Evolutionary conservation across 2,329 filamentous ascomycete genomes (phyloP).

Genomic region (Helotiales sp.): DNA sequence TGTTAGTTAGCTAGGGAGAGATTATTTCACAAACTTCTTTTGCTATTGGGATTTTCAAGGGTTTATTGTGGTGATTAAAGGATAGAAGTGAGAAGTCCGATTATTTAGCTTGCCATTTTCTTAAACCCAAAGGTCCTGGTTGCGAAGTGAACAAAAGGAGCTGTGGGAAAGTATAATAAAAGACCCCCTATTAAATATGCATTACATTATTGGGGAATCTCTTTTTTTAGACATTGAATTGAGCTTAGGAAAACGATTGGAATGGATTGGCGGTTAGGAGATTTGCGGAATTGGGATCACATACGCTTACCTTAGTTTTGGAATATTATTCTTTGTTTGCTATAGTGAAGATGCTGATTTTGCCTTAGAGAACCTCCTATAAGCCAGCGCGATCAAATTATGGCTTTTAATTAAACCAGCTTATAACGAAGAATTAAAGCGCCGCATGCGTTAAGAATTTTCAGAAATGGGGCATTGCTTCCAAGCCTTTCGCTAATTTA

Average conservation of each 20-base stretch:
- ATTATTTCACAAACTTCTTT: constrained; percentile 2
- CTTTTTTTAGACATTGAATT: neutral
- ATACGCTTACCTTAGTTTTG: neutral
- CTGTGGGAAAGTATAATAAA: neutral
- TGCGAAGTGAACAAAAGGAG: neutral
- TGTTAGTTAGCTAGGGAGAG: neutral
- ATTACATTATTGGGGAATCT: neutral
- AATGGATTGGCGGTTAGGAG: neutral
- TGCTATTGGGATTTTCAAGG: constrained; percentile 1
- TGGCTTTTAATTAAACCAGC: neutral
- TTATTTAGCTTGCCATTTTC: neutral
- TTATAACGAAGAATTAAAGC: neutral
- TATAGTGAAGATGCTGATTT: neutral
- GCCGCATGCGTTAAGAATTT: neutral
- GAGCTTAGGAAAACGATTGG: neutral
- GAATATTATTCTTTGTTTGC: neutral
- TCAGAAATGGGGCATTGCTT: neutral
- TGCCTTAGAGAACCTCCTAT: neutral
- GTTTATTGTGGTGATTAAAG: neutral
- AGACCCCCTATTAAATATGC: neutral
- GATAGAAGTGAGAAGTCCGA: neutral
- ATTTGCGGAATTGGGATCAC: neutral
- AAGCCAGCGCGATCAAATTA: neutral
- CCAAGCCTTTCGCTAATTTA: neutral
- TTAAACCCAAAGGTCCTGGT: neutral